Base-by-base conservation (phyloP, 306 rosid species). In the Abrus pulchellus region DNA sequence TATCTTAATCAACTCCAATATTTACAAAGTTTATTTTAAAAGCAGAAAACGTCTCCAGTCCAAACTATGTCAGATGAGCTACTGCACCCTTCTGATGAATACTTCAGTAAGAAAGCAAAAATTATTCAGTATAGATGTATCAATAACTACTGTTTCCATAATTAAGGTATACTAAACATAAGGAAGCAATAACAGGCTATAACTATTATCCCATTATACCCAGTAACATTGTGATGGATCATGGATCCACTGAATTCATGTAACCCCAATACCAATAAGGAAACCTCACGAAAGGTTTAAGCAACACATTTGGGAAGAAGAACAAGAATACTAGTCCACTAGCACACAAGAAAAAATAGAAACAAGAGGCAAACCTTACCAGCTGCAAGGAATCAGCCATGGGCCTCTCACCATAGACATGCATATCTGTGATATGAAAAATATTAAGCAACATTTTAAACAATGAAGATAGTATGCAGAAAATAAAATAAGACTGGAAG, bases 321-420 rank as follows among this genome's bases (percentile, higher is more conserved):
- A 57, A 68, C 29, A 32, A 34, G 44, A 47, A 78, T 49, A 56
- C 59, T 54, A 78, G 74, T 53, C 60, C 62, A 74, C 11, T 73
- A 61, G 40, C 62, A 50, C 34, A 69, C 9, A 72, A 13, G 59
- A 44, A 38, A 29, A 38, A 9, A 34, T 28, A 66, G 48, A 28
- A 59, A 59, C 50, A 48, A n/a, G 71, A 60, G 38, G 76, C 82
- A 78, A 87, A 84, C 68, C 90, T 83, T 85, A 95, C 99, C 99
- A 95, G 85, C 36, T 88, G 84, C 90, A 95, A 88, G 73, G 91
- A 86, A 89, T 95, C 99, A 54, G 85, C 70, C 89, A 83, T 86
- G 68, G 89, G 89, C 41, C 79, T 83, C 80, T 69, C 81, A 50
- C 89, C 89, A 79, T 75, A 86, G 68, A 86, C 73, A 79, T 79